A percentile compares a stretch with the other conserved stretches of the same genome.
phyloP scores from a whole-genome alignment of 2,329 filamentous ascomycete genomes.

The Penicillium sp. region DNA sequence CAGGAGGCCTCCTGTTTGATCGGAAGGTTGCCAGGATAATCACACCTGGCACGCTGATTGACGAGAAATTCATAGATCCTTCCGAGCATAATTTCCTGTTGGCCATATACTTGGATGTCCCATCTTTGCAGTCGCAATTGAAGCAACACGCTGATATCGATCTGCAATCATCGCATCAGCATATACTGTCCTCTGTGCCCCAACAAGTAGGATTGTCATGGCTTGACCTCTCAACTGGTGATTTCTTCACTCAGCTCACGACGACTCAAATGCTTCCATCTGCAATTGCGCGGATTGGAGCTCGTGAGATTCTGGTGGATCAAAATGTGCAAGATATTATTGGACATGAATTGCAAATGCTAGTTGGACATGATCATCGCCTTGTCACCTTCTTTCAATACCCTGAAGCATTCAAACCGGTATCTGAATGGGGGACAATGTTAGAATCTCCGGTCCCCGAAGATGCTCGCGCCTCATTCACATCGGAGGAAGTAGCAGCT shows the following conservation, averaged over 20 bases:
- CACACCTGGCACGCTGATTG: constrained; percentile 91
- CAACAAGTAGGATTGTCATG: constrained; percentile 76
- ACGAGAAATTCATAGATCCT: constrained; percentile 95
- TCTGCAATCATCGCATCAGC: constrained; percentile 25
- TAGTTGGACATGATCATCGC: constrained; percentile 73
- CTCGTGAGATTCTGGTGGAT: constrained; percentile 81
- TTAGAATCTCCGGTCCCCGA: constrained; percentile 69
- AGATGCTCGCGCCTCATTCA: constrained; percentile 59
- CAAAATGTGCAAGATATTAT: constrained; percentile 59
- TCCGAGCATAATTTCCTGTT: constrained; percentile 92
- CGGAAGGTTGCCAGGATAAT: constrained; percentile 82
- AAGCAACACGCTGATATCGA: constrained; percentile 20
- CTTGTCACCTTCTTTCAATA: constrained; percentile 70
- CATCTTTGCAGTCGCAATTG: constrained; percentile 20
- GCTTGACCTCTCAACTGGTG: constrained; percentile 92
- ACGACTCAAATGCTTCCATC: constrained; percentile 72
- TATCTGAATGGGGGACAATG: constrained; percentile 71
- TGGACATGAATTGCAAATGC: constrained; percentile 61
- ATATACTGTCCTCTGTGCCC: constrained; percentile 32
- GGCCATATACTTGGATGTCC: constrained; percentile 64
- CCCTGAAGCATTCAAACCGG: constrained; percentile 45
- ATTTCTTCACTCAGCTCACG: constrained; percentile 82
- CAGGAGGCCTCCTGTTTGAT: constrained; percentile 78
- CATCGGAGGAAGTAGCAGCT: constrained; percentile 68
- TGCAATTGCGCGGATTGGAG: constrained; percentile 76